Evolutionary conservation across 768 basidiomycete species (phyloP), one percentile per base, ranked within the genome.

Genomic region (Mycena olivaceomarginata): DNA sequence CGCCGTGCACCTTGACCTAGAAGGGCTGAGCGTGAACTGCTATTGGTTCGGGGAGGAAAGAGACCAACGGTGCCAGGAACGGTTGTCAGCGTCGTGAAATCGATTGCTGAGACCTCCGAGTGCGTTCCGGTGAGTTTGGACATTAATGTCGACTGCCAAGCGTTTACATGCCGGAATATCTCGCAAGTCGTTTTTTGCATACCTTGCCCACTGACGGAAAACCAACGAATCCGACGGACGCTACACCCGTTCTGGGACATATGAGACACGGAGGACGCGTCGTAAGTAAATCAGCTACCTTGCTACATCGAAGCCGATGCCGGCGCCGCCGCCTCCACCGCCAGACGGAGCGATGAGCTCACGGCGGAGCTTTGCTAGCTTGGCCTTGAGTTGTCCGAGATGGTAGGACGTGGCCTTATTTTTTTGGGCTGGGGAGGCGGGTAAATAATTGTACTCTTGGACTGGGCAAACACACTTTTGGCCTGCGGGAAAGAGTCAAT

Each of bases 331-430:
- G 0, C 98, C 94, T 25, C 96, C 91, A 45, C 93, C 93, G 22
- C 90, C 85, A 5, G 94, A 88, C 0, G 95, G 93, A 12, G 92
- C 89, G 80, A 99, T 97, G 70, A 99, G 92, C 84, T 99, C 98
- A 73, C 98, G 92, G 77, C 97, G 91, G 62, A 99, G 94, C 85
- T 99, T 99, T 66, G 98, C 98, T 68, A 99, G 93, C 85, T 99
- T 99, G 72, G 98, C 98, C 86, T 99, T 99, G 84, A 99, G 93
- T 88, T 98, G 96, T 69, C 98, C 98, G 75, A 98, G 87, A 88
- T 98, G 97, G 86, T 98, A 98, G 88, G 96, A 97, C 80, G 96
- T 97, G 88, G 96, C 96, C 92, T 97, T 97, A 87, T 97, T 97
- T 86, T 97, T 97, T 90, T 97, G 96, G 83, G 96, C 96, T 97